Base-by-base conservation (phyloP, 805 yeast species). In the Saccharomycopsis fibuligera region DNA sequence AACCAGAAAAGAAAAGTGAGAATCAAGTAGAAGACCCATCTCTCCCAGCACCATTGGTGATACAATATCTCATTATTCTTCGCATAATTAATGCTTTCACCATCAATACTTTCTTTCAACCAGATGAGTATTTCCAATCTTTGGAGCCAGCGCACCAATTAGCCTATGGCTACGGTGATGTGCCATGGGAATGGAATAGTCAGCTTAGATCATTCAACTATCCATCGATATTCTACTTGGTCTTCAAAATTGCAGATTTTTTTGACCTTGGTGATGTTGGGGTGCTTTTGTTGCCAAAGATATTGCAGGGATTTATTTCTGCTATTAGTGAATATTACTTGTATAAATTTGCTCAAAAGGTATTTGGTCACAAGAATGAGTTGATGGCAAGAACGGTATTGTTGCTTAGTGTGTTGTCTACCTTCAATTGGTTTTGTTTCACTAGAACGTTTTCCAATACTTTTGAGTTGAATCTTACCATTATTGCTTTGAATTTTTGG, bases 81-180 rank as follows among this genome's bases (percentile, higher is more conserved):
- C 64, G 96, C 35, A 53, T 82, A 8, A 29, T 76, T 57, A 88
- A 89, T 63, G 77, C 95, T 0, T 60, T 85, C 22, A 62, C 80
- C 1, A 75, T 78, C 4, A 61, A 61, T 48, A 88, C 98, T 0
- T 93, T 79, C 61, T 93, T 93, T 66, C 99, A 93, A 63, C 91
- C 99, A 0, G 99, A 93, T 63, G 99, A 93, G 64, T 93, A 74
- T 65, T 93, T 83, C 80, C 99, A 93, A 65, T 72, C 90, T 0
- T 67, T 93, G 45, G 99, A 93, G 59, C 96, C 96, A 0, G 99
- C 98, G 0, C 96, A 89, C 63, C 49, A 59, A 3, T 67, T 73
- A 33, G 83, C 83, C 0, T 88, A 72, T 62, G 90, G 93, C 1
- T 83, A 81, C 54, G 99, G 99, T 0, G 77, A 78, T 57, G 61